phyloP scores from a whole-genome alignment of 2,329 filamentous ascomycete genomes.

The Phaeosphaeriaceae sp. region DNA sequence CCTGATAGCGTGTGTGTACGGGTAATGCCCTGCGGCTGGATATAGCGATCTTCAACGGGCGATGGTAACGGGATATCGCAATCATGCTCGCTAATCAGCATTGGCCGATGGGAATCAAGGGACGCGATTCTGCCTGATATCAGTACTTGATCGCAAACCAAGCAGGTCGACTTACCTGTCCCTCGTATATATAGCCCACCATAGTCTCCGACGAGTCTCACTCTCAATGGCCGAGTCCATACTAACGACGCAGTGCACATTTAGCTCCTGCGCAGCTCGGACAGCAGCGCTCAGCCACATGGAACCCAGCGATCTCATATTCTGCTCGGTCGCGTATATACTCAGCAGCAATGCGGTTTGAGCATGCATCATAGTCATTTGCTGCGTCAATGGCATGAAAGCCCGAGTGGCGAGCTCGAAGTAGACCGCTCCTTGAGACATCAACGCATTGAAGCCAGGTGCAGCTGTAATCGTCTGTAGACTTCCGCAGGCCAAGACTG shows the following conservation, averaged over 20 bases:
- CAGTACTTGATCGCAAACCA: constrained; percentile 22
- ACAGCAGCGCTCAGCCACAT: constrained; percentile 84
- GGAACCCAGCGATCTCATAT: constrained; percentile 84
- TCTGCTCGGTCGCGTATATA: constrained; percentile 84
- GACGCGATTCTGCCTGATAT: constrained; percentile 68
- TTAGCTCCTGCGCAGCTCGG: constrained; percentile 81
- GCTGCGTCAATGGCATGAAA: constrained; percentile 83
- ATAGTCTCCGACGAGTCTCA: constrained; percentile 86
- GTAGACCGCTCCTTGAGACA: constrained; percentile 67
- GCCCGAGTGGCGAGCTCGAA: constrained; percentile 74
- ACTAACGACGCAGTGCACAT: constrained; percentile 38
- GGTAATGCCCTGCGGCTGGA: constrained; percentile 61
- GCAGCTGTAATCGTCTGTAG: constrained; percentile 70
- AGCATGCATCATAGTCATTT: constrained; percentile 77
- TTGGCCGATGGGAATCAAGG: constrained; percentile 79
- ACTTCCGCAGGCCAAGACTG: constrained; percentile 81
- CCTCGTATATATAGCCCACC: constrained; percentile 93
- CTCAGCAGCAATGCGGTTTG: constrained; percentile 75
- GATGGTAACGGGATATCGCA: constrained; percentile 84
- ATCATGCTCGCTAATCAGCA: constrained; percentile 84
- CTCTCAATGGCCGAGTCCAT: constrained; percentile 73
- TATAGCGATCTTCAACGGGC: constrained; percentile 80
- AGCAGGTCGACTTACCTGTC: constrained; percentile 68
- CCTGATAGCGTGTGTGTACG: constrained; percentile 49
- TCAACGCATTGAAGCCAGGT: constrained; percentile 60